These are phyloP conservation scores for Aureobasidium mangrovei DNA, from an alignment of 2,329 filamentous ascomycete genomes.

Conservation along the genomic window DNA sequence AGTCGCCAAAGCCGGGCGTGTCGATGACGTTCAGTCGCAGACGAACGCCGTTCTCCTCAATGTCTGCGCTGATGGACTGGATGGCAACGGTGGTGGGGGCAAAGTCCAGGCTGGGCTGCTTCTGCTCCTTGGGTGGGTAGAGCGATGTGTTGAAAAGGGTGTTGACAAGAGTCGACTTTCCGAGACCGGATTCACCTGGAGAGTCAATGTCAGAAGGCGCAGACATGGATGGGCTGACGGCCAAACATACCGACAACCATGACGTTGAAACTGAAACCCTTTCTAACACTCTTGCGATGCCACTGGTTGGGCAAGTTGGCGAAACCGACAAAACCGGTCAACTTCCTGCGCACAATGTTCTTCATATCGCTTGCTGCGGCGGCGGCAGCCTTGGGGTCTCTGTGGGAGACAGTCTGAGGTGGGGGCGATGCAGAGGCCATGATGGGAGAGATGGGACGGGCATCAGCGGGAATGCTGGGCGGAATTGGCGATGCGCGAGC, in stretches of 20 bases:
- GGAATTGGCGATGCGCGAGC: slow-evolving; percentile 40
- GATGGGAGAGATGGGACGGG: slow-evolving; percentile 46
- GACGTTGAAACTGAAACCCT: slow-evolving; percentile 99
- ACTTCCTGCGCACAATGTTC: slow-evolving; percentile 96
- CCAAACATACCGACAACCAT: slow-evolving; percentile 92
- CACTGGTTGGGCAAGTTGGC: slow-evolving; percentile 99
- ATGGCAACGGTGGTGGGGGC: slow-evolving; percentile 72
- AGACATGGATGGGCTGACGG: not conserved
- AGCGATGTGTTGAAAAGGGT: slow-evolving; percentile 99
- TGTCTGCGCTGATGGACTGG: slow-evolving; percentile 51
- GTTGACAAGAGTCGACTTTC: slow-evolving; percentile 98
- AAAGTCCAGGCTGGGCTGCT: slow-evolving; percentile 92
- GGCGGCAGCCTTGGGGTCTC: slow-evolving; percentile 51
- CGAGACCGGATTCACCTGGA: slow-evolving; percentile 92
- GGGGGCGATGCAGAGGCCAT: slow-evolving; percentile 37
- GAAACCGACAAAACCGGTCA: slow-evolving; percentile 97
- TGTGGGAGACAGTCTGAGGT: slow-evolving; percentile 54
- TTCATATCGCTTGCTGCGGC: slow-evolving; percentile 51
- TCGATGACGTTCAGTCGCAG: slow-evolving; percentile 94
- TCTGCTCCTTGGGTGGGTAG: slow-evolving; percentile 97
- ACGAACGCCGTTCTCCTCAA: slow-evolving; percentile 96
- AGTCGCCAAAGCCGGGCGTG: slow-evolving; percentile 96
- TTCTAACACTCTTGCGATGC: slow-evolving; percentile 99
- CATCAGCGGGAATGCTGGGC: slow-evolving; percentile 34
- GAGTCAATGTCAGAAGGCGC: not conserved